Evolutionary conservation across 495 filamentous ascomycete genomes (phyloP), one percentile per base, ranked within the genome.

Genomic region (Annulohypoxylon bovei): DNA sequence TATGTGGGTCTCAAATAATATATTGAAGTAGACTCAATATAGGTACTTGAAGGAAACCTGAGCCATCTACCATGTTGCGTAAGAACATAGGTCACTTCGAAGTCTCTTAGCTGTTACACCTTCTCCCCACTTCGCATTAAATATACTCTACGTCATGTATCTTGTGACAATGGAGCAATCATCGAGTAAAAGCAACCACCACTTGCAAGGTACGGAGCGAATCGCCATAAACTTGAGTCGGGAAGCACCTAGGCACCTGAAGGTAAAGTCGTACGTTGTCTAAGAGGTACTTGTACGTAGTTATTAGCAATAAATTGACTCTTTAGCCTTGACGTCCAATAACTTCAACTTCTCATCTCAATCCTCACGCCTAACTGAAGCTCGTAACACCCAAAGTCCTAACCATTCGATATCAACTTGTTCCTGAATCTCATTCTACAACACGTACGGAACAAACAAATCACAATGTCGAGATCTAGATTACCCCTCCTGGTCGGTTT

Each of bases 401-500:
- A 23, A 50, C 22, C 46, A 18, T n/a, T 47, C 42, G n/a, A 6
- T 32, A 63, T 46, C 53, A 16, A 57, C 56, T 50, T 7, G 54
- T 59, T 28, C 16, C 40, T 52, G 37, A 70, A 18, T 53, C 28
- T 3, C 28, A 33, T 33, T 33, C n/a, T 53, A 33, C 28, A 53
- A 6, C 25, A 18, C 46, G 46, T 28, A n/a, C 47, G 39, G 23
- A 46, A 59, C 47, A 62, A 52, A 65, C 46, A 69, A 62, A 67
- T 62, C 76, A 81, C 37, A 70, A 84, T 85, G 83, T 81, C 86
- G 33, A 87, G 85, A 68, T 88, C 84, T 70, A 81, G 84, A 55
- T 70, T 84, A 28, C 85, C 86, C 37, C 71, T 90, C 52, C 82
- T 85, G 71, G 69, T 92, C 40, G 92, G 88, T 66, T 74, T 88